Evolutionary conservation across 306 rosid genomes (phyloP).

Genomic region (Gillenia trifoliata): DNA sequence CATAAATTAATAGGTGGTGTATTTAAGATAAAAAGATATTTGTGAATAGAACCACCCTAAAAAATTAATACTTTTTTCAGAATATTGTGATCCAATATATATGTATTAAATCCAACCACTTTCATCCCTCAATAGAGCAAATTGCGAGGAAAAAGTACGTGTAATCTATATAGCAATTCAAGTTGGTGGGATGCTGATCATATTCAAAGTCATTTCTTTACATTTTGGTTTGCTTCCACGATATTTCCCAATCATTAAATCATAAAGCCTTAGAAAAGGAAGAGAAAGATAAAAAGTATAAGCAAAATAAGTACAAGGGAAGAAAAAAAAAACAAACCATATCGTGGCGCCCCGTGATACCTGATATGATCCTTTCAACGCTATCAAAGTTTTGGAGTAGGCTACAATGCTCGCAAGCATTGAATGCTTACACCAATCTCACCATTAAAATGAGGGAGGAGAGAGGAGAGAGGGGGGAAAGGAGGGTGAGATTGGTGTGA

Average conservation of each 20-base stretch:
- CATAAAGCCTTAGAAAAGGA: constrained; percentile 25
- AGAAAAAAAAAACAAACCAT: background rate
- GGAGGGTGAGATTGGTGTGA: no score
- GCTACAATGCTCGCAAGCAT: no score
- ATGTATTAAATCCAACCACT: background rate
- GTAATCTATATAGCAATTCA: background rate
- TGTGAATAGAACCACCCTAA: no score
- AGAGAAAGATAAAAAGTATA: constrained; percentile 6
- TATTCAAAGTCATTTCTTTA: background rate
- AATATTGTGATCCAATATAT: no score
- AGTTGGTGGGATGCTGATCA: constrained; percentile 9
- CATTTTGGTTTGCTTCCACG: constrained; percentile 5
- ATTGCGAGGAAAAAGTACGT: background rate
- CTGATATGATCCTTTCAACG: constrained; percentile 1
- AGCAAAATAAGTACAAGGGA: background rate
- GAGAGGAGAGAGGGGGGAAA: no score
- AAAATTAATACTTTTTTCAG: no score
- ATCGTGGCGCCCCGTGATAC: background rate
- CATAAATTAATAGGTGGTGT: no score
- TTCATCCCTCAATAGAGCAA: background rate
- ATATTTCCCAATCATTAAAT: constrained; percentile 29
- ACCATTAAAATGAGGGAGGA: no score
- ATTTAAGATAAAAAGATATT: no score
- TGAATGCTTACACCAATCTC: no score
- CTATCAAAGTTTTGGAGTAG: background rate